A percentile compares a stretch with the other conserved stretches of the same genome.
Conservation (phyloP, 305 asterid genomes). For the Ajuga reptans region DNA sequence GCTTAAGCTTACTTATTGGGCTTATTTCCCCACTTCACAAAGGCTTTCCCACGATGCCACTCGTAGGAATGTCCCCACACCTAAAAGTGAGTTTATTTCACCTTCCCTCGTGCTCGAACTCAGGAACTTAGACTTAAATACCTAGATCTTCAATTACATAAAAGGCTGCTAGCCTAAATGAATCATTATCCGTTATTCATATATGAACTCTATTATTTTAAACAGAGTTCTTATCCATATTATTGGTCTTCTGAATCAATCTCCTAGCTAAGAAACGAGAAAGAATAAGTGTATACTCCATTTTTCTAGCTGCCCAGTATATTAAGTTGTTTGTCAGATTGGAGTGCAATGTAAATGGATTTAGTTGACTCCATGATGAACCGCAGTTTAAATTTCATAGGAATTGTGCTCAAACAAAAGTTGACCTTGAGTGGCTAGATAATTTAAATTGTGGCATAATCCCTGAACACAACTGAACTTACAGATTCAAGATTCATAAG, state of each 20-base stretch:
- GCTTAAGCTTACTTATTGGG: too few relatives aligned
- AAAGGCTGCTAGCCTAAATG: neutral
- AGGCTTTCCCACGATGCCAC: too few relatives aligned
- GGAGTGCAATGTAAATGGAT: neutral
- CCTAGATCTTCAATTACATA: neutral
- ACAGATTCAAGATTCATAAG: neutral
- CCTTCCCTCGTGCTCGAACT: too few relatives aligned
- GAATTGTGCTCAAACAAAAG: neutral
- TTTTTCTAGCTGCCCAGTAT: neutral
- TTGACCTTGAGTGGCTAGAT: conserved; percentile 2
- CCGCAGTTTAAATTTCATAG: neutral
- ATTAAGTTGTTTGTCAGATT: neutral
- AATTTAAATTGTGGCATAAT: neutral
- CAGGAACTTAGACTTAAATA: too few relatives aligned
- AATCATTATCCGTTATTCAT: neutral
- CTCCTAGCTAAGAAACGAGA: neutral
- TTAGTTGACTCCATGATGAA: neutral
- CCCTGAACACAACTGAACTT: neutral
- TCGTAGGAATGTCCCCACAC: too few relatives aligned
- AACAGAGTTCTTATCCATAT: neutral
- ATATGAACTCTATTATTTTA: neutral
- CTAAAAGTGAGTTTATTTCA: too few relatives aligned
- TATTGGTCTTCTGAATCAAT: neutral
- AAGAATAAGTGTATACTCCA: neutral
- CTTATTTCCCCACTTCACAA: too few relatives aligned